Percentiles rank a stretch among this genome's conserved stretches.
Conservation (phyloP, 768 basidiomycete genomes). For the Kwoniella dendrophila region DNA sequence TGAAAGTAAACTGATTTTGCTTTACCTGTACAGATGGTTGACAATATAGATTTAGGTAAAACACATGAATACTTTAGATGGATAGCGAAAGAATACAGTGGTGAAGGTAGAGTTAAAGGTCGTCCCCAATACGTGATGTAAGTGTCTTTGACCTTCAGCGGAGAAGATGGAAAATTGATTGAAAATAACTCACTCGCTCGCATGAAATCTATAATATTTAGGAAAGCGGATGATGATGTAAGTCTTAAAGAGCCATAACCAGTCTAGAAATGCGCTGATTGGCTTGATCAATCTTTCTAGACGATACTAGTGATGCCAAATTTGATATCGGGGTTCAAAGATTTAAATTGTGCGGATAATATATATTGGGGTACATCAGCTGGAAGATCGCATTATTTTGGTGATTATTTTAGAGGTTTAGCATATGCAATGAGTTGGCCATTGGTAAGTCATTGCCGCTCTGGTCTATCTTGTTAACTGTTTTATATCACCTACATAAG, state of each 20-base stretch:
- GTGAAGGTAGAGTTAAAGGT: constrained; percentile 52
- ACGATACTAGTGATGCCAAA: constrained; percentile 57
- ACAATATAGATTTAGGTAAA: constrained; percentile 56
- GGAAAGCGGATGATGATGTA: constrained; percentile 58
- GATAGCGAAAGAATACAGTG: constrained; percentile 53
- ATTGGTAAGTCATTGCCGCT: constrained; percentile 39
- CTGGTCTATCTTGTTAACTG: neutral
- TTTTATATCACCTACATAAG: too few species aligned
- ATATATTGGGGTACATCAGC: constrained; percentile 57
- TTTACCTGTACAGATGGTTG: constrained; percentile 42
- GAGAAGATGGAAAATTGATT: neutral
- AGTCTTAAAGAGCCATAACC: constrained; percentile 11
- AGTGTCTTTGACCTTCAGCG: too few species aligned
- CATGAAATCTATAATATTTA: constrained; percentile 12
- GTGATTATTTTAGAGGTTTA: constrained; percentile 55
- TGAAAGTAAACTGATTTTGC: neutral
- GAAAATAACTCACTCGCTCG: neutral
- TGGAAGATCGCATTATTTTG: constrained; percentile 53
- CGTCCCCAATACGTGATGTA: constrained; percentile 56
- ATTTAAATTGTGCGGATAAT: constrained; percentile 54
- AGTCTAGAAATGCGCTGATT: neutral
- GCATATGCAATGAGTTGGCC: constrained; percentile 57
- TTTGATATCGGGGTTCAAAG: constrained; percentile 51
- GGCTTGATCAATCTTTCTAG: constrained; percentile 22
- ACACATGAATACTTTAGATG: constrained; percentile 57